Evolutionary conservation across 2,329 filamentous ascomycete species (phyloP), one percentile per base, ranked within the genome.

Genomic region (Cordyceps javanica): DNA sequence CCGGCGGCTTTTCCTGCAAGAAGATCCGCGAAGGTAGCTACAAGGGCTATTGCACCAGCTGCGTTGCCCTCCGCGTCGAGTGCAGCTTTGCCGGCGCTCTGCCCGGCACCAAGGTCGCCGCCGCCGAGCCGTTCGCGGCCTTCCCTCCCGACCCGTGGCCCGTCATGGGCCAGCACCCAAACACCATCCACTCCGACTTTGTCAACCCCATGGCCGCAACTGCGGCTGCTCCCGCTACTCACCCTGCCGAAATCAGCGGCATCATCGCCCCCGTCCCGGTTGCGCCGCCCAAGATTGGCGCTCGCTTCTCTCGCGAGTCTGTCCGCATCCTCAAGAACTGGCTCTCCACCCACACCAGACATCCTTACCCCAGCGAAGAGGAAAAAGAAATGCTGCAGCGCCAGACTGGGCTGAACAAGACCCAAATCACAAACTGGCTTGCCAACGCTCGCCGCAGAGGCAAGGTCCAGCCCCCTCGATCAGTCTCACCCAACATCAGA

Each of bases 351-450:
- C 91, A 96, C 68, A 83, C 82, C 66, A 82, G 88, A 54, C 89
- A 95, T 65, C 92, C 91, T 0, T 97, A 96, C 68, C 91, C 92
- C 5, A 92, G 85, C 34, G 91, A 96, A 44, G 86, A 91, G 59
- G 90, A 96, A 68, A 95, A 93, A 67, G 88, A 91, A 63, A 81
- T 84, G 61, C 77, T 97, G 26, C 88, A 91, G 70, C 80, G 82
- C 48, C 82, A 88, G 64, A 96, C 91, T 1, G 90, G 91, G 8
- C 78, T 97, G 41, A 91, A 85, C 69, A 85, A 90, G 65, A 88
- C 81, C 14, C 92, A 97, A 67, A 93, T 96, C 64, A 87, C 87
- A 11, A 96, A 95, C 69, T 96, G 91, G 91, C 83, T 96, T 48
- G 91, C 91, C 59, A 96, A 96, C 71, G 91, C 91, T 58, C 85